Evolutionary conservation across 352 stramenopile genomes (phyloP), one percentile per base, ranked within the genome.

Genomic region (Phytopythium mirpurense): DNA sequence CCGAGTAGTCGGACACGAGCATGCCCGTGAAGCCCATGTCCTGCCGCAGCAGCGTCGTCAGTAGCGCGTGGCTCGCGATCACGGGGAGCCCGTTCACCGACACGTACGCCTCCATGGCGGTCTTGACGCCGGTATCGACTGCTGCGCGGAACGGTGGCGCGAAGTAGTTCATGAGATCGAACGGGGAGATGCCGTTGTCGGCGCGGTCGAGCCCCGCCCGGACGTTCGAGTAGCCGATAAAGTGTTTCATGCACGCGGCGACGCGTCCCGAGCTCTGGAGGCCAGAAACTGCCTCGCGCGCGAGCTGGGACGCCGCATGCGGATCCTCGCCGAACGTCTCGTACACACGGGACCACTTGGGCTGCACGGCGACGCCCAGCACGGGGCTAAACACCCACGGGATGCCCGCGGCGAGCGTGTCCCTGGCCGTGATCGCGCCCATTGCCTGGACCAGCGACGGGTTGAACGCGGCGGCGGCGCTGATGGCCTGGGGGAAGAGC

Each of bases 271-370:
- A 67, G 38, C 57, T 61, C 55, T 96, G 86, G 24, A 96, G 68
- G 14, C 88, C 88, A 9, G 29, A 10, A 9, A 32, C 29, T 5
- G 29, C 29, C 29, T 5, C 29, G 9, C 29, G 29, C 29, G 29
- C 29, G 29, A 32, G 29, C 29, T 32, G 5, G 29, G 29, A 32
- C 29, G 29, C 29, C 29, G 9, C 29, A 26, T 72, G 46, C n/a
- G 87, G 86, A 63, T 97, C 88, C 65, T 98, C 89, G 24, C 92
- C 92, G 65, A 98, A 98, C 3, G 90, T 97, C 64, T 98, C 91
- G 58, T 90, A 97, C n/a, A 95, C 74, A 5, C 92, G 78, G 24
- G 83, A 66, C 90, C 90, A 98, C 51, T 85, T 78, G 1, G 88
- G 85, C 48, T 93, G 68, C 34, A 78, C 59, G 21, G 93, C 68